These are phyloP conservation scores for Vitis rupestris DNA, from an alignment of 164 flowering plant species.

Conservation along the genomic window DNA sequence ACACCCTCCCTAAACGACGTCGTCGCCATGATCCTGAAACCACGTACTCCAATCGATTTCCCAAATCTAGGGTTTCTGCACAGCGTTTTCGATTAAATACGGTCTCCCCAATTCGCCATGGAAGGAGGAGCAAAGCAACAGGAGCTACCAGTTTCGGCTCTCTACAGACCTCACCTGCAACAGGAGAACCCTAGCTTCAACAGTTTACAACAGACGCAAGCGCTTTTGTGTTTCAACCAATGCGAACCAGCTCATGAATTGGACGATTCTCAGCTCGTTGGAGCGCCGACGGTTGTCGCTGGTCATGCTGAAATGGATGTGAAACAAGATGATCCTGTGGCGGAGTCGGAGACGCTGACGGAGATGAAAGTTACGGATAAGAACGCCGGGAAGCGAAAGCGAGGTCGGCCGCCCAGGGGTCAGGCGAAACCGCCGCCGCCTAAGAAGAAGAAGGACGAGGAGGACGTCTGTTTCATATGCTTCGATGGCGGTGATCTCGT, in stretches of 20 bases:
- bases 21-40: not conserved
- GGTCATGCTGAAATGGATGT: not conserved
- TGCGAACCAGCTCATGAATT: constrained; percentile 19
- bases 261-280: constrained; percentile 37
- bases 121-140: not conserved
- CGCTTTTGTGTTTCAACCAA: constrained; percentile 14
- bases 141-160: not conserved
- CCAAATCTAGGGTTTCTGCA: constrained; percentile 1
- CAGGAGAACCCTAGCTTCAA: not conserved
- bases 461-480: constrained; percentile 88
- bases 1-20: not conserved
- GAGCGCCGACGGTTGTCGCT: constrained; percentile 17
- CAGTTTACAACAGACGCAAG: constrained; percentile 2
- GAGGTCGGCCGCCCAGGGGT: constrained; percentile 63
- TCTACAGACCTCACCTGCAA: constrained; percentile 7
- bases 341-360: constrained; percentile 12
- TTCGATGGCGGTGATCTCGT: constrained; percentile 56
- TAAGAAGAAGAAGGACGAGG: constrained; percentile 50
- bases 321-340: constrained; percentile 3
- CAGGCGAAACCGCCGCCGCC: constrained; percentile 22
- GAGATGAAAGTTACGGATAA: constrained; percentile 18
- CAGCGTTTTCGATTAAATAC: no score
- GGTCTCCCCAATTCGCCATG: not conserved
- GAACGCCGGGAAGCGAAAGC: constrained; percentile 45
- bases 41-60: not conserved